Evolutionary conservation across 139 green algal species (phyloP).

Genomic region (Chlorella sp.): DNA sequence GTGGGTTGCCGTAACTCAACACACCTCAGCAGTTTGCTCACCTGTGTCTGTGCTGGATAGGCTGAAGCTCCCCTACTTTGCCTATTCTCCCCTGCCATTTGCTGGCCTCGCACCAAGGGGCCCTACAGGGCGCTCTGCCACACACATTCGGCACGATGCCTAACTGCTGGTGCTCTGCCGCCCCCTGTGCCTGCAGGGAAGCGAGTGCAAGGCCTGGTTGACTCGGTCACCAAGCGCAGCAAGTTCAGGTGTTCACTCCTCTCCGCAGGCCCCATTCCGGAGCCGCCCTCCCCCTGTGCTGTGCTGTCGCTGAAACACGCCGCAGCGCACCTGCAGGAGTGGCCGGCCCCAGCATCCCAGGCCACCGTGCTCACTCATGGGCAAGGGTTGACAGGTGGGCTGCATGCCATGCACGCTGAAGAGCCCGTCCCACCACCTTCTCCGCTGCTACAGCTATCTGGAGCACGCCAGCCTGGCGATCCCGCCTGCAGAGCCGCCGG

Average conservation of each 20-base stretch:
- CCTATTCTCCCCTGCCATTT: not conserved
- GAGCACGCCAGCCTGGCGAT: constrained; percentile 20
- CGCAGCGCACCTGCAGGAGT: not conserved
- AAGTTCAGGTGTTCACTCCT: constrained; percentile 41
- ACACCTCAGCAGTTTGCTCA: not conserved
- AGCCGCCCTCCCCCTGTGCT: not conserved
- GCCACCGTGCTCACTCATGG: no score
- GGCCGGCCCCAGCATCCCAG: not conserved
- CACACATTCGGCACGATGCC: not conserved
- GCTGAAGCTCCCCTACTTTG: not conserved
- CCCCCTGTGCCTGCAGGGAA: constrained; percentile 40
- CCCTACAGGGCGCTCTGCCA: not conserved
- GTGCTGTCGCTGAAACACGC: not conserved
- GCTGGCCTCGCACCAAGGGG: no score
- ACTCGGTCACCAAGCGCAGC: constrained; percentile 47
- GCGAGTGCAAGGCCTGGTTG: constrained; percentile 54
- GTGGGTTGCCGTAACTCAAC: no score
- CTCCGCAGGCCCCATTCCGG: not conserved
- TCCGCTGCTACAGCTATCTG: constrained; percentile 14
- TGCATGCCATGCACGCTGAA: not conserved
- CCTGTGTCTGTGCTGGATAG: no score
- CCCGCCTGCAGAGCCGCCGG: not conserved
- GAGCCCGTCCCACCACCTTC: not conserved
- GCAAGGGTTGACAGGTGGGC: no score
- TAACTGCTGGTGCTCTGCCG: not conserved